Evolutionary conservation across 768 basidiomycete genomes (phyloP), one percentile per base, ranked within the genome.

Genomic region (Lactifluus rugatus): DNA sequence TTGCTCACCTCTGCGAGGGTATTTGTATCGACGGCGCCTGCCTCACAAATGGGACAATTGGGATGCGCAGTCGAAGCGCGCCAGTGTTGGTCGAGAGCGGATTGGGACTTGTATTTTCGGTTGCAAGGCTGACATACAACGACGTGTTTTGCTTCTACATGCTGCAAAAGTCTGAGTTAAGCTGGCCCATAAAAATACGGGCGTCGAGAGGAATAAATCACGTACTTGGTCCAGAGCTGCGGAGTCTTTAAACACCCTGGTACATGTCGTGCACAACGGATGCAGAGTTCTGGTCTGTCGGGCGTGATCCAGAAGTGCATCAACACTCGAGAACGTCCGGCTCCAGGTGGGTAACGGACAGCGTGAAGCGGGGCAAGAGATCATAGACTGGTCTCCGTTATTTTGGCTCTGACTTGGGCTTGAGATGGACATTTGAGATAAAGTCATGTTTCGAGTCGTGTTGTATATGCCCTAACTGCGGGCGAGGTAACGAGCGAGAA

Each of bases 1-100:
- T 16, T 5, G 5, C 61, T 54, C 48, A 62, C 61, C 52, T 50
- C 48, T 19, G 52, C 57, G 25, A 62, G 57, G 31, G 58, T 58
- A n/a, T 3, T 21, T 31, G 48, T 50, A 44, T 60, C 52, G 1
- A 44, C 11, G 6, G 57, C 47, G 21, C 58, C 32, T 21, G 52
- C 48, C 0, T 50, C 57, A 31, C 61, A 62, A n/a, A 60, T 28
- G 26, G 53, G 47, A 41, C 61, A 62, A 9, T 54, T 54, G 7
- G 58, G 52, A 48, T 59, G 61, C 5, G 58, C 52, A n/a, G 48
- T 31, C 11, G 52, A 62, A 42, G 57, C 48, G 26, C 57, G 58
- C 61, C 52, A 54, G 44, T 55, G 58, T 50, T 62, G 61, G n/a
- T 60, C 58, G 26, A 62, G 34, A n/a, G 61, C 57, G n/a, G 58